phyloP scores from a whole-genome alignment of 805 yeast genomes.

The Spathaspora passalidarum region DNA sequence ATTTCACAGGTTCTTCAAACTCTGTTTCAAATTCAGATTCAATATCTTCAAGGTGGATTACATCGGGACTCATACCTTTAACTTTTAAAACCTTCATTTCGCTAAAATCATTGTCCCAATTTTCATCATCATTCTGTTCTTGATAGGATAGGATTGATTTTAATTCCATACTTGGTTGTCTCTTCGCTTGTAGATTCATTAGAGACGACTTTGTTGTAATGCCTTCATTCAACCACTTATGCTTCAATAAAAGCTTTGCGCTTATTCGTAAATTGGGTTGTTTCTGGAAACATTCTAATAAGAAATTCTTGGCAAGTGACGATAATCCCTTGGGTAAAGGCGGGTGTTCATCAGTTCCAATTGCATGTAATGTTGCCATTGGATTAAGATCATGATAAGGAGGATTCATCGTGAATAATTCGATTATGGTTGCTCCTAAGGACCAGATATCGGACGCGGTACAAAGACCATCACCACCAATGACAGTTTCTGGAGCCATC shows the following conservation, averaged over 20 bases:
- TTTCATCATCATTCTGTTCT: conserved; percentile 31
- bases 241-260: conserved; percentile 54
- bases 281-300: conserved; percentile 67
- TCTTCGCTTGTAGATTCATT: conserved; percentile 1
- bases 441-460: conserved; percentile 93
- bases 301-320: conserved; percentile 49
- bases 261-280: conserved; percentile 57
- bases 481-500: conserved; percentile 98
- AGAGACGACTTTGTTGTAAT: conserved; percentile 2
- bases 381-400: conserved; percentile 77
- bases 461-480: conserved; percentile 76
- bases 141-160: conserved; percentile 24
- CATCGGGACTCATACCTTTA: conserved; percentile 4
- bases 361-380: conserved; percentile 80
- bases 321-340: conserved; percentile 58
- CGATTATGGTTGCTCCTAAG: conserved; percentile 91
- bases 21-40: conserved; percentile 5
- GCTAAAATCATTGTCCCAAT: conserved; percentile 33
- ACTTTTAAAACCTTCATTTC: conserved; percentile 11
- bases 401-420: conserved; percentile 80
- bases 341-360: conserved; percentile 72
- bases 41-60: conserved; percentile 9
- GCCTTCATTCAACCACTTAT: conserved; percentile 52
- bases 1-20: conserved; percentile 4
- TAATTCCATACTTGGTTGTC: conserved; percentile 9